Conservation (phyloP, 768 basidiomycete species). For the Lenzites betulinus region DNA sequence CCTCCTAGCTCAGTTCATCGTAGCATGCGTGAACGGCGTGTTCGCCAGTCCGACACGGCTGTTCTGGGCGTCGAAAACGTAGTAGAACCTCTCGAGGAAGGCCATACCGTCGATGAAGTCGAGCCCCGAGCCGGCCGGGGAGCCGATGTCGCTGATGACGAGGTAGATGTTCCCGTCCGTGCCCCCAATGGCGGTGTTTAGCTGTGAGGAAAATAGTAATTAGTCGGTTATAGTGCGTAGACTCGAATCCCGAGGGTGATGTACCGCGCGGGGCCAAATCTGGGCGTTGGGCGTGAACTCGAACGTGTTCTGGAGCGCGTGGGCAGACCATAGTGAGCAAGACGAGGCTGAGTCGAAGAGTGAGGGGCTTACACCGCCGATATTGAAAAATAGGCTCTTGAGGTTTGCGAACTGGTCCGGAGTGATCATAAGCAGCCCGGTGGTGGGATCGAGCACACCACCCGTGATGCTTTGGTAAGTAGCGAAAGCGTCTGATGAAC, state of each 20-base stretch:
- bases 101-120: conserved; percentile 49
- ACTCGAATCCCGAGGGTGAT: neutral
- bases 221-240: too few relatives aligned
- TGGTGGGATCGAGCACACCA: conserved; percentile 11
- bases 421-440: conserved; percentile 25
- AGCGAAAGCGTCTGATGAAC: conserved; percentile 32
- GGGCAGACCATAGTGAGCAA: neutral
- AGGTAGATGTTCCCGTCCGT: conserved; percentile 39
- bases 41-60: conserved; percentile 42
- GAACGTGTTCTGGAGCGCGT: conserved; percentile 42
- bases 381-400: conserved; percentile 26
- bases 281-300: conserved; percentile 66
- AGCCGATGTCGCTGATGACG: conserved; percentile 41
- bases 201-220: conserved; percentile 24
- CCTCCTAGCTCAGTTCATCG: conserved; percentile 28
- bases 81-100: conserved; percentile 45
- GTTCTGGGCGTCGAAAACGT: conserved; percentile 44
- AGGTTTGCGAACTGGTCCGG: conserved; percentile 24
- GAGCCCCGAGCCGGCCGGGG: conserved; percentile 44
- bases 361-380: conserved; percentile 14
- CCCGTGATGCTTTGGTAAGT: conserved; percentile 27
- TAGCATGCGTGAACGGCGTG: conserved; percentile 38
- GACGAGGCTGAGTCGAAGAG: neutral
- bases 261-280: conserved; percentile 55
- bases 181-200: conserved; percentile 63